Evolutionary conservation across 805 yeast species (phyloP), one percentile per base, ranked within the genome.

Genomic region (Saccharomycopsis synnaedendra): DNA sequence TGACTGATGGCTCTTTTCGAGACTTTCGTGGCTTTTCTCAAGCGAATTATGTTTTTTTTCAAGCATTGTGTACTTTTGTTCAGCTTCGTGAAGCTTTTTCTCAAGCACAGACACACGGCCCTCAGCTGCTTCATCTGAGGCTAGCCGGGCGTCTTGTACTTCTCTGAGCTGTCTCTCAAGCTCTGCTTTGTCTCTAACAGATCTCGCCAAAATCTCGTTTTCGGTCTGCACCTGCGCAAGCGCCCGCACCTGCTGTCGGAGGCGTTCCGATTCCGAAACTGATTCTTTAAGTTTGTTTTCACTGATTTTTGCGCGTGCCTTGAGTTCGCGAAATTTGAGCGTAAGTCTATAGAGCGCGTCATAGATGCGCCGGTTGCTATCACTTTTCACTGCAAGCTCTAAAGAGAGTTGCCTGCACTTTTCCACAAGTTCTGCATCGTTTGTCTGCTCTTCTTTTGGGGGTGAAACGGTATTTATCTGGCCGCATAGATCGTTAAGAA

Each of bases 331-430:
- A 29, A 48, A 51, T 8, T 39, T 38, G 27, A 48, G 38, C 28
- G 54, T 51, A 9, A 51, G 29, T 32, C 40, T 43, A 39, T 51
- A 51, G 11, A 48, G 49, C 3, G 54, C 52, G 30, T 51, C 43
- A 41, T 51, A 51, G 11, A 51, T 47, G 30, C 34, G 36, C 6
- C 42, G 45, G 36, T 51, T 51, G 10, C 42, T 37, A 38, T 51
- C 52, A 35, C 45, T 46, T 31, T 43, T 45, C 11, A 38, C 32
- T 6, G 52, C 47, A 7, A 51, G 32, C 29, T 51, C 54, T 9
- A 31, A 9, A 7, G 49, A 32, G n/a, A 50, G n/a, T 5, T 41
- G 33, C 8, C 32, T n/a, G 34, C 41, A 50, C 28, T 39, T 47
- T 3, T 36, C 30, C 34, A 40, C 39, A n/a, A 47, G 30, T 4